phyloP scores from a whole-genome alignment of 176 grass and related monocot species.

The Phoenix roebelenii region DNA sequence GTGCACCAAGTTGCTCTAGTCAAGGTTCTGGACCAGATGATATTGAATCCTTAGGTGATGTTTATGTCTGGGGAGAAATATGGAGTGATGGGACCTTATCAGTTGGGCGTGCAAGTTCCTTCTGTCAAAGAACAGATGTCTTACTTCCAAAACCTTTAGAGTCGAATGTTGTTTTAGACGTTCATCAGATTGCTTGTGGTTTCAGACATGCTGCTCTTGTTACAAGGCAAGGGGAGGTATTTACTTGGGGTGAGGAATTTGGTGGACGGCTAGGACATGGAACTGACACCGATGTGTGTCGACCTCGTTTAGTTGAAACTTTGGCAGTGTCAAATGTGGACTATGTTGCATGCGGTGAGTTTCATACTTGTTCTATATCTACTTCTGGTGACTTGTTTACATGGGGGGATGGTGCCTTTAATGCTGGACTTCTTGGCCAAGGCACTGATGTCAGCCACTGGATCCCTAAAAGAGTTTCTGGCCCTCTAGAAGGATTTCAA shows the following conservation, averaged over 20 bases:
- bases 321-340: conserved; percentile 67
- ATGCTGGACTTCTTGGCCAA: conserved; percentile 70
- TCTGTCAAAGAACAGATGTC: conserved; percentile 51
- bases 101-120: conserved; percentile 31
- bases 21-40: conserved; percentile 71
- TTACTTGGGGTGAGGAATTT: conserved; percentile 88
- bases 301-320: conserved; percentile 72
- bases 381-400: conserved; percentile 68
- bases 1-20: conserved; percentile 70
- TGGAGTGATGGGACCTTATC: conserved; percentile 51
- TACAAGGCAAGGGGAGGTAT: conserved; percentile 85
- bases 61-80: conserved; percentile 95
- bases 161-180: conserved; percentile 89
- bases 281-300: conserved; percentile 46
- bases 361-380: conserved; percentile 73
- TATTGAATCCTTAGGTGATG: conserved; percentile 92
- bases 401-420: conserved; percentile 72
- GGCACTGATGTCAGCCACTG: conserved; percentile 50
- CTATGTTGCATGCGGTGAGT: conserved; percentile 71
- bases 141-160: conserved; percentile 80
- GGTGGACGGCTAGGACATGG: conserved; percentile 71
- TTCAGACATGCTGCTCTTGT: conserved; percentile 73
- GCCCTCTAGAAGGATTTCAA: conserved; percentile 66
- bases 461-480: conserved; percentile 74
- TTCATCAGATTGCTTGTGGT: conserved; percentile 75